These are phyloP conservation scores for Penicillium frequentans DNA, from an alignment of 2,329 filamentous ascomycete genomes.

Conservation along the genomic window DNA sequence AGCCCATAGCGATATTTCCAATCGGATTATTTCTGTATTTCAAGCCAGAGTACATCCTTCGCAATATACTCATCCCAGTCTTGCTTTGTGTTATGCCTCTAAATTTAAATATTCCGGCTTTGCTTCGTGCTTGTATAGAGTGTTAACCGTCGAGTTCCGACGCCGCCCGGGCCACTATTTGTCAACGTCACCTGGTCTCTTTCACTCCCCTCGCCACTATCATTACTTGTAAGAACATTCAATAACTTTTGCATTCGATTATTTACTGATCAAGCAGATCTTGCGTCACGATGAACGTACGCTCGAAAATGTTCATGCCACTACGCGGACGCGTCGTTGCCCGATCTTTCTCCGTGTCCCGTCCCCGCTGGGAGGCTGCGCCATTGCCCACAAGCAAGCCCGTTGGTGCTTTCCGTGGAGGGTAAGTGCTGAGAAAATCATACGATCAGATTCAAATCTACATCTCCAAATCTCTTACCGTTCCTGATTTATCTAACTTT, in stretches of 20 bases:
- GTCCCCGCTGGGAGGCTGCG: conserved; percentile 36
- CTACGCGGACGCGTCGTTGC: conserved; percentile 24
- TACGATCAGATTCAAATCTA: neutral
- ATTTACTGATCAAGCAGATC: neutral
- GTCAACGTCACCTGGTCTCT: conserved; percentile 20
- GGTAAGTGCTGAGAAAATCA: conserved; percentile 52
- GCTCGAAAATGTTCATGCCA: conserved; percentile 20
- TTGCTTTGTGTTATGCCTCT: neutral
- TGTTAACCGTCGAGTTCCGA: conserved; percentile 9
- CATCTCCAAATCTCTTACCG: neutral
- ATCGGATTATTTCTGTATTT: neutral
- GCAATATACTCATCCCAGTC: neutral
- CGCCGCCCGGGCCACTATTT: conserved; percentile 19
- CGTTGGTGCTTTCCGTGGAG: conserved; percentile 69
- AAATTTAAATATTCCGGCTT: neutral
- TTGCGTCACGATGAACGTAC: conserved; percentile 13
- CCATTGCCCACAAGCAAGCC: conserved; percentile 61
- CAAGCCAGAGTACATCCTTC: neutral
- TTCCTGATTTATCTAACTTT: conserved; percentile 5
- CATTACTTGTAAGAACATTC: conserved; percentile 2
- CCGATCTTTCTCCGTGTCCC: conserved; percentile 40
- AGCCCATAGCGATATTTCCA: conserved; percentile 3
- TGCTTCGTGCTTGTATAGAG: neutral
- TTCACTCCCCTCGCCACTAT: conserved; percentile 15
- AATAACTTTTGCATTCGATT: neutral